Percentiles rank a stretch among this genome's conserved stretches.
Conservation (phyloP, 2,329 filamentous ascomycete species). For the Cylindrodendrum hubeiense region DNA sequence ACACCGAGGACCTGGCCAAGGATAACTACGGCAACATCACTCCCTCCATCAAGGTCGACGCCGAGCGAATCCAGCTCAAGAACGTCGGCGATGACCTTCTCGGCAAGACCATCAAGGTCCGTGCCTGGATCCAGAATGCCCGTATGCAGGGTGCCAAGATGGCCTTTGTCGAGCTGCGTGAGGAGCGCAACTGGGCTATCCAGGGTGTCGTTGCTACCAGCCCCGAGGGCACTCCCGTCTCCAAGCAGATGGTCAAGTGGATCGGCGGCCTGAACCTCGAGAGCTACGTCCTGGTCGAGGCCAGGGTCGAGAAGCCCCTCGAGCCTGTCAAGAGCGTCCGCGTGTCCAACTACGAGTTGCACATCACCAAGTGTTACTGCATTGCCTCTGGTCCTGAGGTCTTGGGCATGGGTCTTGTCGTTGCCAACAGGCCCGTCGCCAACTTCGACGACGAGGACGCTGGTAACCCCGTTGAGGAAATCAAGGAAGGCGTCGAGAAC, state of each 20-base stretch:
- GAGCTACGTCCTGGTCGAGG: constrained; percentile 86
- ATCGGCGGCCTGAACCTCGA: constrained; percentile 80
- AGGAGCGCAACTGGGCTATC: constrained; percentile 80
- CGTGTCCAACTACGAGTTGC: constrained; percentile 85
- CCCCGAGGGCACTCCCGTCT: constrained; percentile 74
- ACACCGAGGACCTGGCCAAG: constrained; percentile 76
- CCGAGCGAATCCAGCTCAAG: constrained; percentile 70
- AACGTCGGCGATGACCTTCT: constrained; percentile 73
- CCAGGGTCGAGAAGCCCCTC: constrained; percentile 81
- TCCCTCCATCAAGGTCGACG: constrained; percentile 68
- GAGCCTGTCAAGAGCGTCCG: constrained; percentile 91
- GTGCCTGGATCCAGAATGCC: constrained; percentile 88
- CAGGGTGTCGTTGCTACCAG: constrained; percentile 83
- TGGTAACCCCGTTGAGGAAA: constrained; percentile 55
- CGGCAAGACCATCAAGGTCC: constrained; percentile 79
- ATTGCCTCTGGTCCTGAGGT: constrained; percentile 73
- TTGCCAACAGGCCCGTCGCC: constrained; percentile 66
- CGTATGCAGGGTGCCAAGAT: constrained; percentile 92
- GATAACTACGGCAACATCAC: constrained; percentile 84
- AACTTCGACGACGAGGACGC: constrained; percentile 71
- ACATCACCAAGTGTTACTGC: constrained; percentile 87
- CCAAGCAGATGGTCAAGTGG: constrained; percentile 96
- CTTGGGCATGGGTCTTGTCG: constrained; percentile 69
- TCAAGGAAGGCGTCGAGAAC: constrained; percentile 58
- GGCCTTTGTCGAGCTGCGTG: constrained; percentile 87